A percentile compares a stretch with the other conserved stretches of the same genome.
These are phyloP conservation scores for Aspergillus ochraceus DNA, from an alignment of 2,329 filamentous ascomycete genomes.

Conservation along the genomic window DNA sequence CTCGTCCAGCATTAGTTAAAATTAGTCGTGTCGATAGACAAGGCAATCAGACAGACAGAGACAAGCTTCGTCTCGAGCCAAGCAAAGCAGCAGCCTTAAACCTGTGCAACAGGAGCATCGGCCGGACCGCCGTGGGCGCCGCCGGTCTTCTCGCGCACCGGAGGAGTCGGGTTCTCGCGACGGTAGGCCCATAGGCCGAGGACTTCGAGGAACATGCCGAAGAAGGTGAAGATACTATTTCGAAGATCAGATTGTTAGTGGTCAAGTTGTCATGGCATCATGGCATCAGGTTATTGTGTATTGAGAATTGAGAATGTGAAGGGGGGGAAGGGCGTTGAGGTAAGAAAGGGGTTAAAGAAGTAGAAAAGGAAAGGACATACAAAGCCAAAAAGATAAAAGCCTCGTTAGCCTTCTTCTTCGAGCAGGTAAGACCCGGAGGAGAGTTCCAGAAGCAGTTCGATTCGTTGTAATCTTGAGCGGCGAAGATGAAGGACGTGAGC, in stretches of 20 bases:
- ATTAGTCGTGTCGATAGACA: no score
- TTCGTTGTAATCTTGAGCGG: conserved; percentile 46
- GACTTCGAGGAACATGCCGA: conserved; percentile 40
- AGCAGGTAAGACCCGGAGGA: conserved; percentile 36
- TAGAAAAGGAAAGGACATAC: no score
- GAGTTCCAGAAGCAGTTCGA: conserved; percentile 30
- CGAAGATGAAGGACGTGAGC: conserved; percentile 51
- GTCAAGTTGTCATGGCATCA: no score
- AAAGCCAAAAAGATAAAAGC: conserved; percentile 49
- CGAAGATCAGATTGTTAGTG: background rate
- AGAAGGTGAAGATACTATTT: conserved; percentile 43
- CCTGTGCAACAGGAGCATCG: conserved; percentile 9
- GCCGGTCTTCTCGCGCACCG: conserved; percentile 26
- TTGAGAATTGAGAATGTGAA: no score
- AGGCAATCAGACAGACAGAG: background rate
- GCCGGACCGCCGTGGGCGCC: conserved; percentile 19
- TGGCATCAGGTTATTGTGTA: no score
- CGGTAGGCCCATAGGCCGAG: conserved; percentile 35
- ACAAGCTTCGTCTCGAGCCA: background rate
- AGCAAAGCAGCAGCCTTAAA: background rate
- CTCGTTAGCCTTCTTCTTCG: conserved; percentile 42
- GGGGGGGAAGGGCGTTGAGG: no score
- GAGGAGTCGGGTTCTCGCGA: conserved; percentile 16
- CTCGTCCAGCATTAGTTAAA: no score
- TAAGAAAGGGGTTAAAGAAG: no score